A percentile compares a stretch with the other conserved stretches of the same genome.
These are phyloP conservation scores for Leccinum longicurvipes DNA, from an alignment of 768 basidiomycete species.

Conservation along the genomic window DNA sequence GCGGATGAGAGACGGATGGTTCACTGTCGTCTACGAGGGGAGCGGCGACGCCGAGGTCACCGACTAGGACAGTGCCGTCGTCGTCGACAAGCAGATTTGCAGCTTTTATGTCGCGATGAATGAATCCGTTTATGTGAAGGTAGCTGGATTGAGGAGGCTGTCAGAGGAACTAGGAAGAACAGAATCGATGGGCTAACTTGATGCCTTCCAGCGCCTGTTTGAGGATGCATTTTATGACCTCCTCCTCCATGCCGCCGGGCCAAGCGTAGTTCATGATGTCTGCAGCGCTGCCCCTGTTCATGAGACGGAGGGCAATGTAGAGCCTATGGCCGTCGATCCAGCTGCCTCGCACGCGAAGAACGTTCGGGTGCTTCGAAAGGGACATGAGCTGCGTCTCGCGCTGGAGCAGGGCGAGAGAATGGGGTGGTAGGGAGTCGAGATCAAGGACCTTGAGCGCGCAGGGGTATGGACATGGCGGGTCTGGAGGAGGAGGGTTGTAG, in stretches of 20 bases:
- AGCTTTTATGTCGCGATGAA: slow-evolving; percentile 93
- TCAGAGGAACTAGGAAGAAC: not conserved
- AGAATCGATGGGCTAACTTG: slow-evolving; percentile 49
- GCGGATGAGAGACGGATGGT: slow-evolving; percentile 31
- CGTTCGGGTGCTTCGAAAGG: slow-evolving; percentile 89
- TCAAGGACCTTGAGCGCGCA: slow-evolving; percentile 90
- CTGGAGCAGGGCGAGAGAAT: slow-evolving; percentile 68
- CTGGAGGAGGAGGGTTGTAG: slow-evolving; percentile 46
- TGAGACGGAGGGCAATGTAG: slow-evolving; percentile 82
- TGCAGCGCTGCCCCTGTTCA: slow-evolving; percentile 84
- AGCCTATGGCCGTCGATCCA: slow-evolving; percentile 86
- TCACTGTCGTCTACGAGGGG: slow-evolving; percentile 68
- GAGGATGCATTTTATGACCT: slow-evolving; percentile 80
- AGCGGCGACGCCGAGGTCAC: slow-evolving; percentile 91
- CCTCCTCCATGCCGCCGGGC: slow-evolving; percentile 89
- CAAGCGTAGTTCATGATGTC: slow-evolving; percentile 84
- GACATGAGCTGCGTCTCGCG: slow-evolving; percentile 92
- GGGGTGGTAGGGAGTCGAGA: slow-evolving; percentile 72
- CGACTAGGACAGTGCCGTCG: slow-evolving; percentile 84
- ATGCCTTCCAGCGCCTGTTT: slow-evolving; percentile 86
- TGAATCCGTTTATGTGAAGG: slow-evolving; percentile 84
- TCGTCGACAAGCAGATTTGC: slow-evolving; percentile 92
- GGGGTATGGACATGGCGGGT: slow-evolving; percentile 41
- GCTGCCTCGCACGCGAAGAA: slow-evolving; percentile 84
- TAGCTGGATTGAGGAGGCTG: slow-evolving; percentile 45